phyloP scores from a whole-genome alignment of 257 asterid genomes.

The Nicotiana obtusifolia region DNA sequence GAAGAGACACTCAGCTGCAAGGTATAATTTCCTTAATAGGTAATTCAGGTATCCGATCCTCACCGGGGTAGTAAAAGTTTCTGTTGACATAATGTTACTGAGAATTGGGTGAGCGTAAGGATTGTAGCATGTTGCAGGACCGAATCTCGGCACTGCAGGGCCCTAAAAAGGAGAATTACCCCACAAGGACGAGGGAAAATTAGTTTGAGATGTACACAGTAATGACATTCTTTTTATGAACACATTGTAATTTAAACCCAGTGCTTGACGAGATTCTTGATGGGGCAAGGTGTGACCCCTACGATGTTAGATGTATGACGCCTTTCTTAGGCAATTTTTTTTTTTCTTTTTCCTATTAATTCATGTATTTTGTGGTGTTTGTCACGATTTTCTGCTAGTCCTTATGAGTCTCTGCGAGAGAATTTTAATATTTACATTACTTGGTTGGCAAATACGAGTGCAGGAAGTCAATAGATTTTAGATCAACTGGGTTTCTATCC shows the following conservation, averaged over 20 bases:
- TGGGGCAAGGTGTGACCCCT: background rate
- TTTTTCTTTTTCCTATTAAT: background rate
- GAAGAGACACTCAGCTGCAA: constrained; percentile 9
- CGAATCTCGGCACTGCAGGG: background rate
- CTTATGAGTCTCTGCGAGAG: too few relatives aligned
- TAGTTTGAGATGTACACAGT: background rate
- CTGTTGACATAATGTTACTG: background rate
- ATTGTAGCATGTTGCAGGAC: background rate
- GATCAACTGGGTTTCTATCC: too few relatives aligned
- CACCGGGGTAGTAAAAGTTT: background rate
- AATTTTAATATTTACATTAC: background rate
- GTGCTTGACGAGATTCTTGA: background rate
- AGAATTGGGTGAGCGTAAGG: background rate
- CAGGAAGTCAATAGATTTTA: too few relatives aligned
- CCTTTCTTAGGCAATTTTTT: background rate
- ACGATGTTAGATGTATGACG: background rate
- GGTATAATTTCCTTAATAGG: background rate
- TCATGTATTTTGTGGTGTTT: background rate
- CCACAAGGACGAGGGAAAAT: background rate
- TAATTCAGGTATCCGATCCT: background rate
- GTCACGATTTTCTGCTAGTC: background rate
- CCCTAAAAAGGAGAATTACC: background rate
- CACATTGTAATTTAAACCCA: background rate
- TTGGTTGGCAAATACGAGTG: background rate
- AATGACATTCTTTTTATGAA: background rate